A percentile compares a stretch with the other conserved stretches of the same genome.
Conservation (phyloP, 495 filamentous ascomycete species). For the Podospora conica region DNA sequence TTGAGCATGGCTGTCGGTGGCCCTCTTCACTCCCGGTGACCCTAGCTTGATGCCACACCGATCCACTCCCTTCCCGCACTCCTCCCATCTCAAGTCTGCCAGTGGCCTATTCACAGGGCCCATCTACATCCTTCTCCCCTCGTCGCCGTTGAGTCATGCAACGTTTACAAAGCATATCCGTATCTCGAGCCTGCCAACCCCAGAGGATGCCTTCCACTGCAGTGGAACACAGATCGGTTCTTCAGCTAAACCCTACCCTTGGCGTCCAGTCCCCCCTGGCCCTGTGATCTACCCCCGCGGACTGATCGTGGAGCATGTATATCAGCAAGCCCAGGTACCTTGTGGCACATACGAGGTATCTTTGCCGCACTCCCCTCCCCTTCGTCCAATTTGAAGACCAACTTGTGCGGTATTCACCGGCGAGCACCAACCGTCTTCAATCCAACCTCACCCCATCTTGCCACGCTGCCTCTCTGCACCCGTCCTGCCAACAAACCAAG, state of each 20-base stretch:
- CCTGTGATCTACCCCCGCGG: neutral
- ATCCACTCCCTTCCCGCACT: constrained; percentile 1
- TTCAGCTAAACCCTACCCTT: neutral
- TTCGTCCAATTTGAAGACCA: constrained; percentile 1
- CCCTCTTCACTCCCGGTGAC: neutral
- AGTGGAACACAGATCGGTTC: neutral
- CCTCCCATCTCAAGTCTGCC: neutral
- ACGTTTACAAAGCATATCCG: neutral
- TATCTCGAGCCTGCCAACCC: neutral
- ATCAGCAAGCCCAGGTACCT: neutral
- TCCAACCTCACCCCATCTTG: constrained; percentile 9
- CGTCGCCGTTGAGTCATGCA: neutral
- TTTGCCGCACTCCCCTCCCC: neutral
- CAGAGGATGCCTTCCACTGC: neutral
- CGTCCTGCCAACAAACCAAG: neutral
- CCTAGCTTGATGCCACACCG: neutral
- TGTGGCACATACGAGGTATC: neutral
- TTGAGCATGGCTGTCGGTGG: neutral
- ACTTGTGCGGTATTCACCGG: neutral
- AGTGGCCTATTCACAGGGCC: neutral
- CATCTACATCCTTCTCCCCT: neutral
- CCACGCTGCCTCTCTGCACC: constrained; percentile 1
- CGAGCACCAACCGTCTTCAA: constrained; percentile 7
- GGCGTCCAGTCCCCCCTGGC: neutral
- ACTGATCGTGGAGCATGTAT: neutral